Base-by-base conservation (phyloP, 176 grass and related monocot genomes). In the Calamus simplicifolius region DNA sequence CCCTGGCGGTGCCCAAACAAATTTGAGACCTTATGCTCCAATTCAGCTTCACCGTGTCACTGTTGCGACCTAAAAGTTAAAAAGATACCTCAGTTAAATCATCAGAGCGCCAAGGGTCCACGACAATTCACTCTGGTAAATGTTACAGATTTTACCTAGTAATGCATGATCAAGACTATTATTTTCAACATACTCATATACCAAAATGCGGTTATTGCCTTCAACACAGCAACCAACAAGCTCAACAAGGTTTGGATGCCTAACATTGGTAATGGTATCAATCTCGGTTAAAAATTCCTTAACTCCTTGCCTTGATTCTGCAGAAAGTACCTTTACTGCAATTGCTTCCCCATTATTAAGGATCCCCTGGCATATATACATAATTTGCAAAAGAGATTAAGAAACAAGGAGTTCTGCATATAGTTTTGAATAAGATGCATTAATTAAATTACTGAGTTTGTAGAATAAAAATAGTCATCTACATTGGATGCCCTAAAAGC, bases 281-380 rank as follows among this genome's bases (percentile, higher is more conserved):
- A 98, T 98, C 54, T 98, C 94, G 14, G 94, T 98, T 73, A 98
- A 75, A 75, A 98, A 93, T 74, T 98, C 94, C 29, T 75, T 88
- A 29, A 81, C 50, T 18, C 94, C 94, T 65, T 98, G 94, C 6
- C 54, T 88, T 59, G 94, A 98, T 81, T 98, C 88, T 56, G 94
- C 80, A 29, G 94, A 79, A 70, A 98, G 94, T 49, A 92, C 88
- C 77, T 98, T 98, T 3, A 86, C 38, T 0, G 94, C 94, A 49
- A 89, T 70, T 18, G 81, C 73, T 67, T 19, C 52, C 48, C 71
- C 74, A 6, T 29, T 86, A 74, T 52, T 85, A 62, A 92, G 59
- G 61, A 57, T 83, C 74, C 88, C 94, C 94, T 98, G 74, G 27
- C 66, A 77, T 43, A 43, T 43, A 43, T 23, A 1, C 10, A 72